phyloP scores from a whole-genome alignment of 768 basidiomycete genomes.

The Pulveroboletus sp. region DNA sequence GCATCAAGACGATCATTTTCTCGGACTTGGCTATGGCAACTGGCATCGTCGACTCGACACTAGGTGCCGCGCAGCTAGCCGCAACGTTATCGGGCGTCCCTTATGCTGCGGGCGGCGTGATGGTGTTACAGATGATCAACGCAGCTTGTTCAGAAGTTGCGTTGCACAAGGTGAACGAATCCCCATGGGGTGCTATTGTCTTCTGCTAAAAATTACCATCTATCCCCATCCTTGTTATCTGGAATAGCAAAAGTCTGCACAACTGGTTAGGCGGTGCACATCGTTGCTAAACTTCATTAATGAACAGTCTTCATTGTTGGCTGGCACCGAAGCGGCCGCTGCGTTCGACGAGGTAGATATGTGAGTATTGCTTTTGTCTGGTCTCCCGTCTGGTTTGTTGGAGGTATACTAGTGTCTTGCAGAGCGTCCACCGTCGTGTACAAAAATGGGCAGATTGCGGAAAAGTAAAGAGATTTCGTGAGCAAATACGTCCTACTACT shows the following conservation, averaged over 20 bases:
- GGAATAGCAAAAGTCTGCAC: slow-evolving; percentile 38
- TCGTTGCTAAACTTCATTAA: slow-evolving; percentile 36
- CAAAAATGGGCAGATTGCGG: slow-evolving; percentile 38
- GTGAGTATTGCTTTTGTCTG: slow-evolving; percentile 29
- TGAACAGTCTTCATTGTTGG: slow-evolving; percentile 36
- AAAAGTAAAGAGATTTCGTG: slow-evolving; percentile 37
- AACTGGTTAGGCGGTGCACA: slow-evolving; percentile 40
- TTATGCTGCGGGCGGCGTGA: slow-evolving; percentile 40
- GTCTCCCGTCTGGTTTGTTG: not conserved
- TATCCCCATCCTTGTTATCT: not conserved
- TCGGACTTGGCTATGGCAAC: slow-evolving; percentile 13
- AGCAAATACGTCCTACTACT: slow-evolving; percentile 9
- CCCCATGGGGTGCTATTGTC: not conserved
- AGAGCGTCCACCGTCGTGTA: slow-evolving; percentile 36
- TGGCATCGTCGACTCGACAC: slow-evolving; percentile 8
- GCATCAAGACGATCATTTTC: not conserved
- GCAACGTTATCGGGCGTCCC: slow-evolving; percentile 43
- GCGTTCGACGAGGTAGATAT: slow-evolving; percentile 40
- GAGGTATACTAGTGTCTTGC: slow-evolving; percentile 34
- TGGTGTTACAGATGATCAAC: slow-evolving; percentile 42
- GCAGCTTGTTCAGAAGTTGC: slow-evolving; percentile 42
- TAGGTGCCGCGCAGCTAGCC: slow-evolving; percentile 38
- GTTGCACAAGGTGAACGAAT: slow-evolving; percentile 42
- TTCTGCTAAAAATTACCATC: slow-evolving; percentile 1
- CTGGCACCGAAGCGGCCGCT: slow-evolving; percentile 37